Evolutionary conservation across 371 early-diverging fungal species (phyloP).

Genomic region (Circinella umbellata): DNA sequence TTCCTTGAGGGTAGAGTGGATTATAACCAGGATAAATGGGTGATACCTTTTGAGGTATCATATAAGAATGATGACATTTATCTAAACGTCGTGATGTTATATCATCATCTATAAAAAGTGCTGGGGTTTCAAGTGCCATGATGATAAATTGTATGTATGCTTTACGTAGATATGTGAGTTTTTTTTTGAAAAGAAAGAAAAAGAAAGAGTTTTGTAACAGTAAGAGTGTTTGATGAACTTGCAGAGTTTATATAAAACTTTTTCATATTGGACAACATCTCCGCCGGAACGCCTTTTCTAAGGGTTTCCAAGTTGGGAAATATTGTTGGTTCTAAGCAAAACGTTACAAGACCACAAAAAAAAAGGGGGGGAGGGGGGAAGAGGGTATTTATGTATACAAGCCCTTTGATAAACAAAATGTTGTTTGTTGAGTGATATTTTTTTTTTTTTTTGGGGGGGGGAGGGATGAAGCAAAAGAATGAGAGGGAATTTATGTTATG

Average conservation of each 20-base stretch:
- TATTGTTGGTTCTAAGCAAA: conserved; percentile 8
- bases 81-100: background rate
- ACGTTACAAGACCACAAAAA: background rate
- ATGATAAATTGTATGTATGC: too few relatives aligned
- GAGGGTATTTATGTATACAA: background rate
- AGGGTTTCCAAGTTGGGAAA: background rate
- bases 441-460: too few relatives aligned
- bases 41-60: too few relatives aligned
- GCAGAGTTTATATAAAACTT: background rate
- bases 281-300: background rate
- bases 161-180: background rate
- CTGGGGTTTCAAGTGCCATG: conserved; percentile 13
- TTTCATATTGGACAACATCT: background rate
- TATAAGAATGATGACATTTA: background rate
- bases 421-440: too few relatives aligned
- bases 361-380: background rate
- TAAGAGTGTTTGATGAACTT: background rate
- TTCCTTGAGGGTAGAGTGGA: background rate
- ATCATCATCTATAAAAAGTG: conserved; percentile 5
- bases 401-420: too few relatives aligned
- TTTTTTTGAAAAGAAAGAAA: background rate
- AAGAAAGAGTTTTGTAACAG: background rate
- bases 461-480: too few relatives aligned
- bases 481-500: too few relatives aligned
- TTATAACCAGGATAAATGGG: background rate